Conservation (phyloP, 805 yeast species). For the Zygosaccharomyces siamensis region DNA sequence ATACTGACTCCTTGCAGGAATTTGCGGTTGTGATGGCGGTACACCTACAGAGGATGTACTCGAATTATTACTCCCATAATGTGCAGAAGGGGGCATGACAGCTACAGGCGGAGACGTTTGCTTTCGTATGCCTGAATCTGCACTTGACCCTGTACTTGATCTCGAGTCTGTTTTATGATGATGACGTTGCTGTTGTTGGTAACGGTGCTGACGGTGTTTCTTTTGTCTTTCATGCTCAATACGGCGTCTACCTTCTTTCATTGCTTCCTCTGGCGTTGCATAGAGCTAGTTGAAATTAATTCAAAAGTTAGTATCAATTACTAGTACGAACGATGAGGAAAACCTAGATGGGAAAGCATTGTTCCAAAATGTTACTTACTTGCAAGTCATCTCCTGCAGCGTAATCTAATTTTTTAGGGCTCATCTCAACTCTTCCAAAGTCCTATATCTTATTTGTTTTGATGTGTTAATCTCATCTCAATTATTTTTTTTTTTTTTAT, state of each 20-base stretch:
- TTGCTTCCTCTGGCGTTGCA: conserved; percentile 36
- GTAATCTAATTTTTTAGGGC: conserved; percentile 31
- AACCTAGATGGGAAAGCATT: not conserved
- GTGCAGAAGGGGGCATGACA: conserved; percentile 1
- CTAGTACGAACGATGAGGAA: not conserved
- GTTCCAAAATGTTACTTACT: conserved; percentile 12
- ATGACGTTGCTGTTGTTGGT: not conserved
- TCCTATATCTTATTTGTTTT: not conserved
- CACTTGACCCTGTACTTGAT: not conserved
- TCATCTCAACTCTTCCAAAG: conserved; percentile 17
- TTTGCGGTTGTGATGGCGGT: conserved; percentile 4
- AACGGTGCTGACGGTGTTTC: conserved; percentile 13
- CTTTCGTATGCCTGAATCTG: not conserved
- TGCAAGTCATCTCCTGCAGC: conserved; percentile 34
- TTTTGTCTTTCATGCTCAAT: conserved; percentile 26
- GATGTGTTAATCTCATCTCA: not conserved
- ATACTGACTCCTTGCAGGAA: not conserved
- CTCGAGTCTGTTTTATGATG: conserved; percentile 17
- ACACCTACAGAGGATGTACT: not conserved
- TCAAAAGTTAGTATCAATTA: conserved; percentile 9
- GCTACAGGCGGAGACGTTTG: not conserved
- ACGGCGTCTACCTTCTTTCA: conserved; percentile 28
- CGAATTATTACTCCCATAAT: not conserved
- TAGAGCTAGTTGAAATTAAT: conserved; percentile 17
- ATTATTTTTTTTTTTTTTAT: not conserved